phyloP scores from a whole-genome alignment of 345 rosid species.

The Populus simonii region DNA sequence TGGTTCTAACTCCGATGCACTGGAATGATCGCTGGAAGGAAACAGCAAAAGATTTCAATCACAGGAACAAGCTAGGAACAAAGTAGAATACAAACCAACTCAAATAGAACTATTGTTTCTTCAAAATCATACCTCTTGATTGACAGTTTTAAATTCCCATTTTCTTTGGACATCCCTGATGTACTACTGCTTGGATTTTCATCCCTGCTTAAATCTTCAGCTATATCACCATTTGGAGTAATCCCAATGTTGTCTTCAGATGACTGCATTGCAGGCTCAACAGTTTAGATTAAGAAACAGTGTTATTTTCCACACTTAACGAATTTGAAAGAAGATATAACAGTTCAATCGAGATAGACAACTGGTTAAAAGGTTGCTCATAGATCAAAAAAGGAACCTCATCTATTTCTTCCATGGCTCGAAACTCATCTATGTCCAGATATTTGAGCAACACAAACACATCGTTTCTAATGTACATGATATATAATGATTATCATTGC shows the following conservation, averaged over 20 bases:
- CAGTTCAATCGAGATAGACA: background rate
- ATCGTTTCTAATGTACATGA: background rate
- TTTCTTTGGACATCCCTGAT: slow-evolving; percentile 16
- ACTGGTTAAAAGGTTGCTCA: background rate
- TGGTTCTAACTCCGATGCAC: slow-evolving; percentile 17
- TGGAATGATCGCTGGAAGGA: slow-evolving; percentile 19
- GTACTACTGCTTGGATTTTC: background rate
- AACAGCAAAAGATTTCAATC: background rate
- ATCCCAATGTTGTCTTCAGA: slow-evolving; percentile 13
- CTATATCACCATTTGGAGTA: slow-evolving; percentile 4
- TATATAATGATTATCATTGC: background rate
- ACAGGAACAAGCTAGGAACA: background rate
- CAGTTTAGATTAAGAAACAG: background rate
- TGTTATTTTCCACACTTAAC: background rate
- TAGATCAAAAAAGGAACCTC: background rate
- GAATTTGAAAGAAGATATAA: slow-evolving; percentile 8
- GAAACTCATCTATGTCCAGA: background rate
- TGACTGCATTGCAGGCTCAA: slow-evolving; percentile 26
- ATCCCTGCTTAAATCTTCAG: slow-evolving; percentile 17
- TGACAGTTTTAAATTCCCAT: slow-evolving; percentile 15
- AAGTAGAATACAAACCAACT: background rate
- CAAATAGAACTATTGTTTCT: background rate
- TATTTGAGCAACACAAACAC: background rate
- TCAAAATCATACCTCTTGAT: slow-evolving; percentile 38
- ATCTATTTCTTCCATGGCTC: background rate